Conservation (phyloP, 306 rosid species). For the Aeschynomene evenia region DNA sequence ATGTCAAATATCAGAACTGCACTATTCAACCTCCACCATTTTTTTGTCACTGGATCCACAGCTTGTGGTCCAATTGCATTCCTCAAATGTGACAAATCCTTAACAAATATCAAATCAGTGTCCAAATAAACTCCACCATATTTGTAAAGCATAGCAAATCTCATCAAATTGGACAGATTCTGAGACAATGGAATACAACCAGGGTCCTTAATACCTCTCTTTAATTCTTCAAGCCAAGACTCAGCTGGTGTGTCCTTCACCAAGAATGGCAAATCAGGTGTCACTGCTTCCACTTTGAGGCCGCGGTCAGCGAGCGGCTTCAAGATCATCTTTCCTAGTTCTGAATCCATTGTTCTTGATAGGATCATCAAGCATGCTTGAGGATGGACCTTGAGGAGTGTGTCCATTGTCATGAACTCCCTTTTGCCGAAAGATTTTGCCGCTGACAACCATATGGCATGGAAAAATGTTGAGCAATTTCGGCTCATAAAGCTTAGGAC, state of each 20-base stretch:
- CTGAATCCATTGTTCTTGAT: conserved; percentile 61
- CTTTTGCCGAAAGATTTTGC: conserved; percentile 40
- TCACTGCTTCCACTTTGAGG: conserved; percentile 47
- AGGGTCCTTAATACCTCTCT: conserved; percentile 44
- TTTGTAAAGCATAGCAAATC: conserved; percentile 52
- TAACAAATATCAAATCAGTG: conserved; percentile 48
- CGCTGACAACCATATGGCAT: conserved; percentile 59
- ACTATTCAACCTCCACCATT: conserved; percentile 59
- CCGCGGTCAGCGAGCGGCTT: conserved; percentile 50
- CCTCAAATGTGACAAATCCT: conserved; percentile 41
- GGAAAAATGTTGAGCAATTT: conserved; percentile 44
- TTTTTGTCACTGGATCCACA: conserved; percentile 29
- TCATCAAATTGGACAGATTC: conserved; percentile 58
- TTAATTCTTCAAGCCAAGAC: conserved; percentile 44
- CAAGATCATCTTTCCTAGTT: conserved; percentile 39
- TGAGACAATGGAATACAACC: conserved; percentile 61
- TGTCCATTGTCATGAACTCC: conserved; percentile 52
- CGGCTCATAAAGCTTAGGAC: conserved; percentile 32
- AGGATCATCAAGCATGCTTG: conserved; percentile 55
- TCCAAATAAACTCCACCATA: conserved; percentile 66
- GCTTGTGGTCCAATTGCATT: conserved; percentile 65
- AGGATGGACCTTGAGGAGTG: conserved; percentile 59
- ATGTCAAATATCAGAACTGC: conserved; percentile 61
- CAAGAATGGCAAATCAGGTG: conserved; percentile 64
- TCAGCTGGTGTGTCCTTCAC: conserved; percentile 58